A percentile compares a stretch with the other conserved stretches of the same genome.
phyloP scores from a whole-genome alignment of 1,284 basidiomycete species.

The Puccinia horiana region DNA sequence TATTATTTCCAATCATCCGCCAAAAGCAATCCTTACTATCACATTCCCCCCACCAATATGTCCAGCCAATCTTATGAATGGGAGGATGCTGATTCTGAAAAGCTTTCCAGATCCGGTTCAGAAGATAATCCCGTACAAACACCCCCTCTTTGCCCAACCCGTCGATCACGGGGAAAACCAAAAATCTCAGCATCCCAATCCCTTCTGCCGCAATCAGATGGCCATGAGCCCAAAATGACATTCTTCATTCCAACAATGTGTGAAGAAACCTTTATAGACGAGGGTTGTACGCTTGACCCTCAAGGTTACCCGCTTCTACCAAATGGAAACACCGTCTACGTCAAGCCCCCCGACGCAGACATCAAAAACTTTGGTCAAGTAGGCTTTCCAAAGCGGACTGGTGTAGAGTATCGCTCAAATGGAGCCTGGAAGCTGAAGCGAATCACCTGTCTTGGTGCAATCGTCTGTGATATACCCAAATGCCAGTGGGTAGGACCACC shows the following conservation, averaged over 20 bases:
- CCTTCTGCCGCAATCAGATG: too few relatives aligned
- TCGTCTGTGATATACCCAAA: neutral
- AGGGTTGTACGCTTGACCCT: neutral
- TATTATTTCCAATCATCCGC: too few relatives aligned
- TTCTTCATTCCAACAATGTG: neutral
- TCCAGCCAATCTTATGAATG: too few relatives aligned
- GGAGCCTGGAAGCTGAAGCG: neutral
- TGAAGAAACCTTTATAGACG: neutral
- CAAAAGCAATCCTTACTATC: too few relatives aligned
- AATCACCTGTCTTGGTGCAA: neutral
- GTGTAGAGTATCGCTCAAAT: neutral
- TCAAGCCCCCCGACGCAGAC: neutral
- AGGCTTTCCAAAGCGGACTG: neutral
- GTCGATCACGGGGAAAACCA: too few relatives aligned
- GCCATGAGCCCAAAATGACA: too few relatives aligned
- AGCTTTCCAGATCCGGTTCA: too few relatives aligned
- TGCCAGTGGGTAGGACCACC: slow-evolving; percentile 9
- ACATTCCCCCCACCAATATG: too few relatives aligned
- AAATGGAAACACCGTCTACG: neutral
- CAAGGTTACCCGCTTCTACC: neutral
- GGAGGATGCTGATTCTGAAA: too few relatives aligned
- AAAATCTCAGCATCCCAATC: too few relatives aligned
- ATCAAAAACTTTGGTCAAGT: neutral
- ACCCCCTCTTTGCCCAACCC: too few relatives aligned
- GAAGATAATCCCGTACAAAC: too few relatives aligned